Evolutionary conservation across 1,139 yeast genomes (phyloP).

Genomic region (Saccharomycopsis hybrid): DNA sequence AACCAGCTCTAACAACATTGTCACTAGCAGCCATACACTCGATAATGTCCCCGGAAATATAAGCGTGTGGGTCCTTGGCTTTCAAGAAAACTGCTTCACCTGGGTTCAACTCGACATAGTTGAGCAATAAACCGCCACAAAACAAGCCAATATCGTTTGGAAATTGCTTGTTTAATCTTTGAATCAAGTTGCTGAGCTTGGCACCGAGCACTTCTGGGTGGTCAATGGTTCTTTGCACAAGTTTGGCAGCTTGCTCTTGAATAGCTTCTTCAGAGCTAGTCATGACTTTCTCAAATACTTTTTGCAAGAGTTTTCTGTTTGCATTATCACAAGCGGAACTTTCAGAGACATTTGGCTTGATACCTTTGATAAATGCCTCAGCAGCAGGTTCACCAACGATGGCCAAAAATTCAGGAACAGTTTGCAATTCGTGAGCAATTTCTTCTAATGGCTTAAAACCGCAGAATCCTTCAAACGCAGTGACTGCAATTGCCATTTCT

Average conservation of each 20-base stretch:
- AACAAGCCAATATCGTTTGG: constrained; percentile 92
- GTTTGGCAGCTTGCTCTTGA: constrained; percentile 44
- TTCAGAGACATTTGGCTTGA: constrained; percentile 37
- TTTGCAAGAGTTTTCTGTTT: constrained; percentile 63
- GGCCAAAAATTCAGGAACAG: constrained; percentile 66
- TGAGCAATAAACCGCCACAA: constrained; percentile 89
- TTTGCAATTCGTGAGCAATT: constrained; percentile 57
- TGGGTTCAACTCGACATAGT: constrained; percentile 74
- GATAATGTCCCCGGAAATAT: constrained; percentile 91
- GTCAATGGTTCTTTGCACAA: constrained; percentile 55
- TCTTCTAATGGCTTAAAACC: constrained; percentile 91
- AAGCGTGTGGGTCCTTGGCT: constrained; percentile 98
- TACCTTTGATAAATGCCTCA: constrained; percentile 44
- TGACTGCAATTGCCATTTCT: constrained; percentile 97
- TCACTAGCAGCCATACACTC: constrained; percentile 99
- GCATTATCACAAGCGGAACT: constrained; percentile 34
- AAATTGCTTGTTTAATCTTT: constrained; percentile 76
- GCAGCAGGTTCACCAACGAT: constrained; percentile 62
- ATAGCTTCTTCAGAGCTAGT: constrained; percentile 57
- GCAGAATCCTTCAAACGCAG: constrained; percentile 94
- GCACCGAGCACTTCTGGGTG: constrained; percentile 40
- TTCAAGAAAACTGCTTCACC: constrained; percentile 97
- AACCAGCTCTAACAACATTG: constrained; percentile 96
- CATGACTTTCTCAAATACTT: constrained; percentile 78
- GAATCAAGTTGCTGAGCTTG: constrained; percentile 62